Evolutionary conservation across 2,329 filamentous ascomycete species (phyloP).

Genomic region (Capronia coronata): DNA sequence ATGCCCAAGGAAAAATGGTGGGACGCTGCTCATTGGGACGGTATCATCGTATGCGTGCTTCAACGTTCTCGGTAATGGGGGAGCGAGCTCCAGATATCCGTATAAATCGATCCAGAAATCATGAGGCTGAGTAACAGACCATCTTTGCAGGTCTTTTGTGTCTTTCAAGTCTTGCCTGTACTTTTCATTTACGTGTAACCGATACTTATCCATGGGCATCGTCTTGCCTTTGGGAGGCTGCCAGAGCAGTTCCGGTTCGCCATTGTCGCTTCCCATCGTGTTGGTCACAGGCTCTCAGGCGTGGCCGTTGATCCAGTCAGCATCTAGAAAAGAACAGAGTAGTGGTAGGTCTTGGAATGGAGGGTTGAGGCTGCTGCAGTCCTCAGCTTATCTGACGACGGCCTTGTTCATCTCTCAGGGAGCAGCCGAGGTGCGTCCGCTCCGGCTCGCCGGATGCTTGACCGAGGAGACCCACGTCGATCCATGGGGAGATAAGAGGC

Average conservation of each 20-base stretch:
- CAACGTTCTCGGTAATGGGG: constrained; percentile 30
- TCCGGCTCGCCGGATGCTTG: no score
- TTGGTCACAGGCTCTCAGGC: background rate
- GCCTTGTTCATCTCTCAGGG: background rate
- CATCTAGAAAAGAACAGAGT: background rate
- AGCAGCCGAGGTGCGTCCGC: background rate
- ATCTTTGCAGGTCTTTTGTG: constrained; percentile 37
- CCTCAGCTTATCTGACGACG: no score
- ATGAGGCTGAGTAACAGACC: constrained; percentile 36
- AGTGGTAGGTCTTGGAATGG: background rate
- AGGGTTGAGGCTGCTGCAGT: no score
- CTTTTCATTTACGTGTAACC: constrained; percentile 15
- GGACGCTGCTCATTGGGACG: constrained; percentile 34
- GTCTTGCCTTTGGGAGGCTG: background rate
- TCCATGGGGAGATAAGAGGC: no score
- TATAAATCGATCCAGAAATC: constrained; percentile 41
- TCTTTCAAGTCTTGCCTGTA: constrained; percentile 10
- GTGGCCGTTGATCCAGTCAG: background rate
- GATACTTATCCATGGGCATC: constrained; percentile 16
- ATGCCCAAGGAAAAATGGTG: constrained; percentile 35
- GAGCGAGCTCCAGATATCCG: constrained; percentile 31
- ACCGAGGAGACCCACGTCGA: no score
- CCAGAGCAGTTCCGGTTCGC: background rate
- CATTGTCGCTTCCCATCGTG: background rate
- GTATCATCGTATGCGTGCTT: constrained; percentile 35